These are phyloP conservation scores for Trichoderma hamatum DNA, from an alignment of 2,329 filamentous ascomycete genomes.

Conservation along the genomic window DNA sequence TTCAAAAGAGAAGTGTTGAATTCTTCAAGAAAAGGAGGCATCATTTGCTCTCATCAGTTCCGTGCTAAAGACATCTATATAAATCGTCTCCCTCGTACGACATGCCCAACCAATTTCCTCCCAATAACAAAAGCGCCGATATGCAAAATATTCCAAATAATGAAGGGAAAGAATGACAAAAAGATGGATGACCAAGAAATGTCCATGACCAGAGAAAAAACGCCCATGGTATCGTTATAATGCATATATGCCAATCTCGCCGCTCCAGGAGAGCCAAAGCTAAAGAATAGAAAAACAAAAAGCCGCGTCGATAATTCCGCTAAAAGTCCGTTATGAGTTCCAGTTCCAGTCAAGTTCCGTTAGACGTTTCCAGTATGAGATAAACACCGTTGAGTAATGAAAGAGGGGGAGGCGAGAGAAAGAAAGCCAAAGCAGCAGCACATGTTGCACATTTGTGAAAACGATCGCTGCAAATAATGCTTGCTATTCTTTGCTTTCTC, in stretches of 20 bases:
- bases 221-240: constrained; percentile 10
- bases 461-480: not conserved
- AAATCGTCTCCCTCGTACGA: not conserved
- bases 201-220: not conserved
- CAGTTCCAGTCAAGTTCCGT: not conserved
- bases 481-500: not conserved
- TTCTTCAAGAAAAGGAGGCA: not conserved
- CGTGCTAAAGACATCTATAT: not conserved
- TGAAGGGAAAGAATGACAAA: not conserved
- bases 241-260: constrained; percentile 11
- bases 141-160: not conserved
- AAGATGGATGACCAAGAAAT: not conserved
- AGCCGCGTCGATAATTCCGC: not conserved
- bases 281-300: not conserved
- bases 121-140: not conserved
- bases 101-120: not conserved
- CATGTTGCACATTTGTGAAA: not conserved
- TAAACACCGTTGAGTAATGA: not conserved
- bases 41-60: not conserved
- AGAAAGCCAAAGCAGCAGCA: not conserved
- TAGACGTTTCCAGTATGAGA: not conserved
- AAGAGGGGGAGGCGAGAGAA: not conserved
- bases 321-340: not conserved
- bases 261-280: not conserved
- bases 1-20: not conserved